Conservation (phyloP, 169 alveolate species). For the Cryptosporidium meleagridis region DNA sequence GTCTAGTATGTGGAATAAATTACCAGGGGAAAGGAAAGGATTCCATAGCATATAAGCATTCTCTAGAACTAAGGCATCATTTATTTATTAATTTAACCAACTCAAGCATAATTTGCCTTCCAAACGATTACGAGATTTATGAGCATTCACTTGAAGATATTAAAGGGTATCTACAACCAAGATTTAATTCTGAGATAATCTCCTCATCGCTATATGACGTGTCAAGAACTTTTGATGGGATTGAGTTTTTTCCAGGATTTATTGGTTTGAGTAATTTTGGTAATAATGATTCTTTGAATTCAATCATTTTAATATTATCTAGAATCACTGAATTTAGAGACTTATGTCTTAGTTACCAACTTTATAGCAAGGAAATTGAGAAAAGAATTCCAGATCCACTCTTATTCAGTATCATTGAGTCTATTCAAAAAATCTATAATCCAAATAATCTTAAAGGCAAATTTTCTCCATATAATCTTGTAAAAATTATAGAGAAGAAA, state of each 20-base stretch:
- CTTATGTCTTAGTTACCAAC: constrained; percentile 78
- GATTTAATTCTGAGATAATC: constrained; percentile 65
- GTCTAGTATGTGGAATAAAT: constrained; percentile 97
- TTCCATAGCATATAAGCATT: constrained; percentile 96
- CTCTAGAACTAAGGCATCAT: constrained; percentile 95
- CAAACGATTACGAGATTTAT: constrained; percentile 95
- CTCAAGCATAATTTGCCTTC: constrained; percentile 93
- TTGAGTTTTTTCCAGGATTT: constrained; percentile 94
- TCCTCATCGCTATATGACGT: constrained; percentile 85
- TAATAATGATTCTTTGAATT: constrained; percentile 95
- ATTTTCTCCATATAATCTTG: constrained; percentile 76
- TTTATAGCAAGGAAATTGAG: constrained; percentile 76
- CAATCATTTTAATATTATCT: constrained; percentile 88
- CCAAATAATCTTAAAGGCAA: constrained; percentile 96
- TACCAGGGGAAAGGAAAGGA: constrained; percentile 95
- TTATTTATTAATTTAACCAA: constrained; percentile 93
- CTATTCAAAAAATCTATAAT: constrained; percentile 95
- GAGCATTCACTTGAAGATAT: constrained; percentile 96
- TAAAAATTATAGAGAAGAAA: constrained; percentile 79
- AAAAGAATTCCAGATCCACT: constrained; percentile 86
- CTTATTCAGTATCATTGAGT: constrained; percentile 90
- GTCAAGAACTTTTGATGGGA: constrained; percentile 90
- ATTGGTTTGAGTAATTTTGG: constrained; percentile 96
- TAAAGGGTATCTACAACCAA: constrained; percentile 80
- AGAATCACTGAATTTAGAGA: constrained; percentile 83